Conservation (phyloP, 257 asterid genomes). For the Verbena officinalis region DNA sequence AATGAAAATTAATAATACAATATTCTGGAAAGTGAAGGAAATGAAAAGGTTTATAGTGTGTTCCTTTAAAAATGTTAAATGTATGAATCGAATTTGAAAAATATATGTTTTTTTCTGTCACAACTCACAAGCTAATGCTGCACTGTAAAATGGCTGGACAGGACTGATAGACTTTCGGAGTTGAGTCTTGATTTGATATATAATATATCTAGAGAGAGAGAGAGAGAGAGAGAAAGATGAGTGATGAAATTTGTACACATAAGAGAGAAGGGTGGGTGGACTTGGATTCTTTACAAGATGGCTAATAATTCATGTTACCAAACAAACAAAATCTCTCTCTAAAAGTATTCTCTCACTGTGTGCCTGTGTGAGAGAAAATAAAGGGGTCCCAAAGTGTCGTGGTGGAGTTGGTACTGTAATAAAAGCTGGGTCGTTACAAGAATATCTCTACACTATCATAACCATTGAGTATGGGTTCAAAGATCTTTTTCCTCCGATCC, state of each 20-base stretch:
- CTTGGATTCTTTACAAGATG: conserved; percentile 15
- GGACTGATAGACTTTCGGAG: conserved; percentile 28
- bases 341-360: background rate
- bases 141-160: conserved; percentile 61
- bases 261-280: conserved; percentile 29
- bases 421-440: conserved; percentile 3
- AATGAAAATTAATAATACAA: conserved; percentile 16
- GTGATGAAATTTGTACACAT: conserved; percentile 31
- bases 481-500: too few species aligned
- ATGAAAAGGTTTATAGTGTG: conserved; percentile 31
- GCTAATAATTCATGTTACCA: conserved; percentile 8
- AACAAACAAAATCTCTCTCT: conserved; percentile 22
- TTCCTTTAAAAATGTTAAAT: conserved; percentile 18
- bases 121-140: conserved; percentile 54
- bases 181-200: conserved; percentile 14
- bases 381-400: conserved; percentile 31
- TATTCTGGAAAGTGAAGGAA: conserved; percentile 40
- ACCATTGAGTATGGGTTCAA: too few species aligned
- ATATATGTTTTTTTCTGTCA: conserved; percentile 2
- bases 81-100: background rate
- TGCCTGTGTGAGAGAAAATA: conserved; percentile 13
- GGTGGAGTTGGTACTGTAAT: conserved; percentile 18
- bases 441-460: too few species aligned
- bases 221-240: conserved; percentile 26
- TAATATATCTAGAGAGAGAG: background rate